phyloP scores from a whole-genome alignment of 352 stramenopile genomes.

The Pythium volutum region DNA sequence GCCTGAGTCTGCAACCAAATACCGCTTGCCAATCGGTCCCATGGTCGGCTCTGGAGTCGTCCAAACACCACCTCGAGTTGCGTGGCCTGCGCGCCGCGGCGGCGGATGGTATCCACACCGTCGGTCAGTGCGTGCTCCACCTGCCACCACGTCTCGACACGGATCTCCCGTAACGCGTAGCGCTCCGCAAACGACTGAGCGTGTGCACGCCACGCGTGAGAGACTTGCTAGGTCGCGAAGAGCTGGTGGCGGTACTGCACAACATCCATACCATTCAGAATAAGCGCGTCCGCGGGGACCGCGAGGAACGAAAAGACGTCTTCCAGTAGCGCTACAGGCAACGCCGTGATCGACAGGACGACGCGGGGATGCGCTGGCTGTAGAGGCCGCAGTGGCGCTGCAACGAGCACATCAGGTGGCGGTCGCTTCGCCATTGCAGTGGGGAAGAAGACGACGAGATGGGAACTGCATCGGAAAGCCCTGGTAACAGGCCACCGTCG shows the following conservation, averaged over 20 bases:
- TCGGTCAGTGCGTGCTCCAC: background rate
- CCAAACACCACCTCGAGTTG: background rate
- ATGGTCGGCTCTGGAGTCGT: background rate
- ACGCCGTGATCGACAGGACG: background rate
- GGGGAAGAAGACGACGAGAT: too few species aligned
- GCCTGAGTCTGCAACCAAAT: background rate
- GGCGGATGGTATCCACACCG: background rate
- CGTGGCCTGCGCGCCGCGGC: background rate
- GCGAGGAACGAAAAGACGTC: background rate
- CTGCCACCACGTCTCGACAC: background rate
- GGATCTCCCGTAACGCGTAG: background rate
- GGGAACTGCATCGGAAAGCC: too few species aligned
- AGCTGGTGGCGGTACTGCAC: background rate
- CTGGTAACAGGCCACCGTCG: too few species aligned
- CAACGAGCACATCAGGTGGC: too few species aligned
- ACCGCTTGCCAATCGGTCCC: background rate
- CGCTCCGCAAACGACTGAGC: background rate
- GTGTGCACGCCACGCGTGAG: background rate
- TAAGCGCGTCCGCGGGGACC: background rate
- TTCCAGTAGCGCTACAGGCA: background rate
- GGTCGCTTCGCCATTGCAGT: too few species aligned
- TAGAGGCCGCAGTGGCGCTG: too few species aligned
- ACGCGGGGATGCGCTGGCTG: background rate
- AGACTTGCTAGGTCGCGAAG: constrained; percentile 2
- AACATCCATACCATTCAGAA: background rate